These are phyloP conservation scores for Russula foetens DNA, from an alignment of 768 basidiomycete species.

Conservation along the genomic window DNA sequence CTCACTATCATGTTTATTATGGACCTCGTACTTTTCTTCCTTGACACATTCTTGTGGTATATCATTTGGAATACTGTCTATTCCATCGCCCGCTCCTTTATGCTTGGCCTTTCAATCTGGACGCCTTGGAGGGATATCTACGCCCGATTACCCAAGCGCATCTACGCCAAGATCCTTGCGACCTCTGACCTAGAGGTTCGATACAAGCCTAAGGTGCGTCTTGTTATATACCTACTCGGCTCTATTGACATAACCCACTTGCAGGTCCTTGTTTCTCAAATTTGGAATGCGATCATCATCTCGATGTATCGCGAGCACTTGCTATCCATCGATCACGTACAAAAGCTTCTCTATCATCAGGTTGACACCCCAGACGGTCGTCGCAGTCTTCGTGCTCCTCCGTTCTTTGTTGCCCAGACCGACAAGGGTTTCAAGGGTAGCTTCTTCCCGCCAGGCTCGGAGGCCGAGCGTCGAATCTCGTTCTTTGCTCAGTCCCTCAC, in stretches of 20 bases:
- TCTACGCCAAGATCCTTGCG: conserved; percentile 91
- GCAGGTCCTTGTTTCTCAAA: conserved; percentile 94
- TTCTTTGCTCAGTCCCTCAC: conserved; percentile 99
- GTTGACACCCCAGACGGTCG: conserved; percentile 84
- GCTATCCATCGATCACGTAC: conserved; percentile 97
- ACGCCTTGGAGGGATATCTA: conserved; percentile 99
- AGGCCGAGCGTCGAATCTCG: conserved; percentile 95
- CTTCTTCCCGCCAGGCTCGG: conserved; percentile 92
- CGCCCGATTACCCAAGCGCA: conserved; percentile 90
- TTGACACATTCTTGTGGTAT: conserved; percentile 99
- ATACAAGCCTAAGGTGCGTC: conserved; percentile 94
- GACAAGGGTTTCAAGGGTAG: conserved; percentile 78
- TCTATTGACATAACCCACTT: too few species aligned
- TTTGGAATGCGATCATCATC: conserved; percentile 99
- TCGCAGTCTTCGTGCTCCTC: conserved; percentile 87
- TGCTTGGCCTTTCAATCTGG: conserved; percentile 93
- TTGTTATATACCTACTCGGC: not conserved
- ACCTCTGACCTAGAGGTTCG: conserved; percentile 96
- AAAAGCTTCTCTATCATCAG: conserved; percentile 96
- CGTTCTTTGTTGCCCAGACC: conserved; percentile 95
- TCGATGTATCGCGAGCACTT: conserved; percentile 99
- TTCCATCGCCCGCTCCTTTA: conserved; percentile 81
- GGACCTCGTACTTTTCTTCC: conserved; percentile 95
- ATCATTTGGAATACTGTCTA: conserved; percentile 99
- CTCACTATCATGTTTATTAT: conserved; percentile 98